Conservation (phyloP, 2,329 filamentous ascomycete species). For the Colletotrichum noveboracense region DNA sequence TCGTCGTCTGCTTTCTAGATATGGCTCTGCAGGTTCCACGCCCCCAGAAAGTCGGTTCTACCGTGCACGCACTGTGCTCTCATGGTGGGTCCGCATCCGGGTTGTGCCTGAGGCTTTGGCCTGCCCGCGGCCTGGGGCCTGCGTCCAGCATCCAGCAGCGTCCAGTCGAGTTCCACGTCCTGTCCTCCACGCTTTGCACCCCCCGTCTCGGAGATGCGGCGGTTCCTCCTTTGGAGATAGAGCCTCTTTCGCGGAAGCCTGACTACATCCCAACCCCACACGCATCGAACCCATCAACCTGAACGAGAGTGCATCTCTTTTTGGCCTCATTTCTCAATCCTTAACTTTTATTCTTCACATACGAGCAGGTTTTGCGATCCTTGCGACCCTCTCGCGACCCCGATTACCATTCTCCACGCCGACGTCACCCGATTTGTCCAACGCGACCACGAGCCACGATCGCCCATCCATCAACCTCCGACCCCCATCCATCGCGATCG, state of each 20-base stretch:
- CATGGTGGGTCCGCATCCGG: background rate
- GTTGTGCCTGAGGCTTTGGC: constrained; percentile 20
- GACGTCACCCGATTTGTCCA: constrained; percentile 17
- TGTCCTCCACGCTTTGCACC: constrained; percentile 7
- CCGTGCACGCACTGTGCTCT: background rate
- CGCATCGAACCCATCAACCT: constrained; percentile 9
- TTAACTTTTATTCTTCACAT: background rate
- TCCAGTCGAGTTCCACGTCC: background rate
- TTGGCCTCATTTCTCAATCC: background rate
- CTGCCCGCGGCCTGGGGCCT: background rate
- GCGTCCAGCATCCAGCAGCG: background rate
- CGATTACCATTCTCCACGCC: constrained; percentile 1
- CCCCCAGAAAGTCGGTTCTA: background rate
- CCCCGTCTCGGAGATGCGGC: constrained; percentile 18
- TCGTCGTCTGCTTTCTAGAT: background rate
- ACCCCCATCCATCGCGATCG: constrained; percentile 6
- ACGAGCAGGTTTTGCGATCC: background rate
- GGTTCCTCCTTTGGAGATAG: constrained; percentile 7
- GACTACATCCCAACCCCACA: constrained; percentile 23
- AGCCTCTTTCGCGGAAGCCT: constrained; percentile 18
- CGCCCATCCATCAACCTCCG: background rate
- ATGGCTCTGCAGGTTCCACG: background rate
- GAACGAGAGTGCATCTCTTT: constrained; percentile 10
- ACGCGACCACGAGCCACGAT: constrained; percentile 3
- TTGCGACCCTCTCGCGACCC: background rate